phyloP scores from a whole-genome alignment of 495 filamentous ascomycete genomes.

The Talaromyces ruber region DNA sequence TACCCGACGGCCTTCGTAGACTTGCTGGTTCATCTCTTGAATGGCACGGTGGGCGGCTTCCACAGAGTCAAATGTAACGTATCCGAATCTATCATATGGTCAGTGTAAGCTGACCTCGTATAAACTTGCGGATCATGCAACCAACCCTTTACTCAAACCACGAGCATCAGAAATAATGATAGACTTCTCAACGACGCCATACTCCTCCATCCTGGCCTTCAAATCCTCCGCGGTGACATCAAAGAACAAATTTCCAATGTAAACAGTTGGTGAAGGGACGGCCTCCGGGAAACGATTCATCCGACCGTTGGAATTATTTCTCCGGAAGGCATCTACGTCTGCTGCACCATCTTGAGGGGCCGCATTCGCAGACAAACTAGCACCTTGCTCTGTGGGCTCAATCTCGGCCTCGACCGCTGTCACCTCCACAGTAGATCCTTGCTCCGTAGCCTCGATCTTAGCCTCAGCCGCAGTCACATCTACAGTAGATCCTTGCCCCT shows the following conservation, averaged over 20 bases:
- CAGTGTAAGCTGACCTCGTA: conserved; percentile 2
- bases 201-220: conserved; percentile 54
- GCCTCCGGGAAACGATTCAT: too few species aligned
- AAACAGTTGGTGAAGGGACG: conserved; percentile 46
- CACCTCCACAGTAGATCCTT: neutral
- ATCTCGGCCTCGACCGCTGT: conserved; percentile 1
- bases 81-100: conserved; percentile 55
- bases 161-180: conserved; percentile 59
- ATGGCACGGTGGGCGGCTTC: conserved; percentile 54
- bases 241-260: conserved; percentile 81
- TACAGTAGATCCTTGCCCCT: neutral
- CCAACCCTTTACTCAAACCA: conserved; percentile 84
- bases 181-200: conserved; percentile 47
- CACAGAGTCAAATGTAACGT: conserved; percentile 56
- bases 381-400: conserved; percentile 6
- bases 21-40: conserved; percentile 52
- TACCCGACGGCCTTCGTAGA: conserved; percentile 74
- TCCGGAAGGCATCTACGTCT: neutral
- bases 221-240: conserved; percentile 70
- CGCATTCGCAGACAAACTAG: conserved; percentile 7
- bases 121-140: conserved; percentile 18
- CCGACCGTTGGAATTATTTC: too few species aligned
- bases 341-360: conserved; percentile 11
- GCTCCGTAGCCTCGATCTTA: conserved; percentile 4
- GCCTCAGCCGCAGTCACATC: neutral